Conservation (phyloP, 495 filamentous ascomycete genomes). For the Neurospora sp. region DNA sequence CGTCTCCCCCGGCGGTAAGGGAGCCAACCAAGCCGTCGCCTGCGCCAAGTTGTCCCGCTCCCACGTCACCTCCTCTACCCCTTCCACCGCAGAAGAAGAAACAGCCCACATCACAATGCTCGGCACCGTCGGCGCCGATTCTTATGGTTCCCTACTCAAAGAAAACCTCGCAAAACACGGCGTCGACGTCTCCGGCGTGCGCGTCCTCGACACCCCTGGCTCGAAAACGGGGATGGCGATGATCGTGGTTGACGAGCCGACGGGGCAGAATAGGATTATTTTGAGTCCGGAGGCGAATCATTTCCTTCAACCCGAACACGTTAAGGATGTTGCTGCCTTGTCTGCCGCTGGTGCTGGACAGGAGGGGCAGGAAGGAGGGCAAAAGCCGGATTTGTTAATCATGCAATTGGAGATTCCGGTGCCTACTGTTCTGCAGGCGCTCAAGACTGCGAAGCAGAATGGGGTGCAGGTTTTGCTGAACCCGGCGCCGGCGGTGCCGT, state of each 20-base stretch:
- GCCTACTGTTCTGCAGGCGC: slow-evolving; percentile 55
- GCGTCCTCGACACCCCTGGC: too few species aligned
- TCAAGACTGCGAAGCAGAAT: slow-evolving; percentile 41
- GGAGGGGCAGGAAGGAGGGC: not conserved
- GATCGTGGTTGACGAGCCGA: slow-evolving; percentile 68
- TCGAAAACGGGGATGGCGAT: slow-evolving; percentile 64
- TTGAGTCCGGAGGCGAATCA: slow-evolving; percentile 75
- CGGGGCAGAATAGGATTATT: slow-evolving; percentile 82
- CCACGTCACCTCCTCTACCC: not conserved
- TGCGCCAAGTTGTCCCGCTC: slow-evolving; percentile 41
- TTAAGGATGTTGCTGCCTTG: not conserved
- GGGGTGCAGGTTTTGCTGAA: slow-evolving; percentile 64
- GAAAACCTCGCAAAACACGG: slow-evolving; percentile 46
- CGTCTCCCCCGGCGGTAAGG: slow-evolving; percentile 82
- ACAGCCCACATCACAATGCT: slow-evolving; percentile 63
- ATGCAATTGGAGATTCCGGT: slow-evolving; percentile 86
- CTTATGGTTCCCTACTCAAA: slow-evolving; percentile 45
- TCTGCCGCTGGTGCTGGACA: slow-evolving; percentile 21
- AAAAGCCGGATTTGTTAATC: slow-evolving; percentile 57
- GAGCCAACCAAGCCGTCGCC: slow-evolving; percentile 91
- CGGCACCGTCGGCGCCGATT: slow-evolving; percentile 69
- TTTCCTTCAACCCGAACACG: slow-evolving; percentile 7
- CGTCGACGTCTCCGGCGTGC: slow-evolving; percentile 50
- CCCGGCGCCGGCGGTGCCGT: slow-evolving; percentile 63
- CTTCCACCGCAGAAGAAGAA: slow-evolving; percentile 5